phyloP scores from a whole-genome alignment of 2,329 filamentous ascomycete species.

The Harringtonia aguacate region DNA sequence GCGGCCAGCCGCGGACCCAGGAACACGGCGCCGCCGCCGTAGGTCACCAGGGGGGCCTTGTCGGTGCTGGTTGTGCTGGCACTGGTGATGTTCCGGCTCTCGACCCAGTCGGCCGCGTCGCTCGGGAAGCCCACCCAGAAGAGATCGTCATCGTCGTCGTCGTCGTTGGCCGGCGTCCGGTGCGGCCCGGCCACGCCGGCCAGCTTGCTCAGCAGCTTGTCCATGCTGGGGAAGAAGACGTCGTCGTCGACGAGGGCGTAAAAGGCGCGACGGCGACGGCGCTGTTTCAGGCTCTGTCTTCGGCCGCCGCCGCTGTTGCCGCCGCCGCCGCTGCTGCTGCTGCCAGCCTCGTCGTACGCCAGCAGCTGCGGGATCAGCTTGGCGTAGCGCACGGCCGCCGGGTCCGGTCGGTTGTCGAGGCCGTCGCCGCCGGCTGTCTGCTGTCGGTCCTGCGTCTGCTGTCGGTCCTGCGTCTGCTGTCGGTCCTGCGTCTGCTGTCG shows the following conservation, averaged over 20 bases:
- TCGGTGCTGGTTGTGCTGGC: no score
- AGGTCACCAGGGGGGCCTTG: constrained; percentile 19
- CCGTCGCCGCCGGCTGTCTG: no score
- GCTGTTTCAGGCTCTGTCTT: not conserved
- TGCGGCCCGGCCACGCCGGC: constrained; percentile 14
- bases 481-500: no score
- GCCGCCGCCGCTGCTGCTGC: not conserved
- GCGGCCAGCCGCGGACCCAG: constrained; percentile 25
- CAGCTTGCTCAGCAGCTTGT: constrained; percentile 26
- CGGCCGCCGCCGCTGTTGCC: not conserved
- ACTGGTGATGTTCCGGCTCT: no score
- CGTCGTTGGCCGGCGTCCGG: constrained; percentile 2
- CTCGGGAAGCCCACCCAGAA: constrained; percentile 33
- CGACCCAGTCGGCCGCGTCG: constrained; percentile 30
- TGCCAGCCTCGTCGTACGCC: not conserved
- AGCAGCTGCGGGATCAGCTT: constrained; percentile 4
- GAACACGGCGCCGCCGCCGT: constrained; percentile 33
- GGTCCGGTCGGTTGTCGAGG: constrained; percentile 4
- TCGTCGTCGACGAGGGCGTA: constrained; percentile 34
- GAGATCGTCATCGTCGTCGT: constrained; percentile 17
- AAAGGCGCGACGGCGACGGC: constrained; percentile 17
- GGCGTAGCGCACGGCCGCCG: constrained; percentile 9
- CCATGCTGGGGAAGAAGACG: constrained; percentile 33
- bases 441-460: not conserved
- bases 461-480: no score